Evolutionary conservation across 768 basidiomycete genomes (phyloP), one percentile per base, ranked within the genome.

Genomic region (Mycena leptocephala): DNA sequence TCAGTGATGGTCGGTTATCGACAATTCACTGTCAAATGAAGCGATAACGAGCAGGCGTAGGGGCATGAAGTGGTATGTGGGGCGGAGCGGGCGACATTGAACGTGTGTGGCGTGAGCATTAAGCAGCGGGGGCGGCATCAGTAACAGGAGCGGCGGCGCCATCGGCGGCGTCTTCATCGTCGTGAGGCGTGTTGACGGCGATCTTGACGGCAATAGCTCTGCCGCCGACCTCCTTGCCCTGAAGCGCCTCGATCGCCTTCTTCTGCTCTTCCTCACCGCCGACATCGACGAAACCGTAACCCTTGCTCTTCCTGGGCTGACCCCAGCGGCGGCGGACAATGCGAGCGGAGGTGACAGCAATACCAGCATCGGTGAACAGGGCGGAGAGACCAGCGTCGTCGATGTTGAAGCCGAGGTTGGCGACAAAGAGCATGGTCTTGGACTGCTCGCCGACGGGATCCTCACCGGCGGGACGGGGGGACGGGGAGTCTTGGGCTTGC

Each of bases 241-340:
- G 90, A 76, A 97, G 90, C 78, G 92, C 92, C 71, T 92, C 92
- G 77, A 99, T 94, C 67, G 97, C 98, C 88, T 97, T 96, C 84
- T 93, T 85, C 88, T 99, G 98, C 86, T 97, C 93, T 80, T 93
- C 95, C 85, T 97, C 94, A 79, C 88, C 88, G 76, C 95, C 96
- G 77, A 98, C 96, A 80, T 99, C 97, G 82, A 99, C 98, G 82
- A 99, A 99, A 66, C 97, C 98, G 85, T 97, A 99, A 71, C 98
- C 98, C 87, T 98, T 98, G 90, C 95, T 96, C 86, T 93, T 95
- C 84, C 94, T 92, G 82, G 94, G 94, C 53, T 92, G 91, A 5
- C 96, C 96, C 90, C 92, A 96, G 81, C 93, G 92, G 82, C 94
- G 91, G 83, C 93, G 93, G 80, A 99, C 96, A 78, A 99, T 95